Base-by-base conservation (phyloP, 2,329 filamentous ascomycete genomes). In the Magnaporthiopsis incrustans region DNA sequence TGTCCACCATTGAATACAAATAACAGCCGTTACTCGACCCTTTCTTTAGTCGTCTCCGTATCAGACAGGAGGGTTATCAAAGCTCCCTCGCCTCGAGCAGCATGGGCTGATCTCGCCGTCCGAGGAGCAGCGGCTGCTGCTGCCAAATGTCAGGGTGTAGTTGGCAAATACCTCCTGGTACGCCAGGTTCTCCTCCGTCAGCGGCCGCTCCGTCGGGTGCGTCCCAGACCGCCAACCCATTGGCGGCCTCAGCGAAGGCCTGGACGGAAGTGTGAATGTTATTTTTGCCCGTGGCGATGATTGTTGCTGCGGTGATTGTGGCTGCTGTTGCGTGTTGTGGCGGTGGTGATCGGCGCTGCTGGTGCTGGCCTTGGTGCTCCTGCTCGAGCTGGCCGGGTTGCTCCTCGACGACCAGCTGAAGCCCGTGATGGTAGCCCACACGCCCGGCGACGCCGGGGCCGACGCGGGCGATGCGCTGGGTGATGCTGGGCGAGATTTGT, bases 71-170 rank as follows among this genome's bases (percentile, higher is more conserved):
- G 18, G 44, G 2, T n/a, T 10, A 11, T 53, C 44, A 22, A 78
- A 64, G 66, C 77, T 79, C 61, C 71, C 71, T 25, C 71, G 67
- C 26, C 77, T 73, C 35, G 79, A 79, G 67, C 75, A 78, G 69
- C 79, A 77, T 26, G 79, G 79, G 69, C 79, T 81, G 68, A 81
- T 71, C 62, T 75, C 76, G 26, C 67, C 61, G 15, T 50, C 60
- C 62, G 73, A 76, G 1, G 64, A 58, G 57, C 64, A 38, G 67
- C 71, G 33, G 61, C 53, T 67, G 57, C 53, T 67, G 57, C 73
- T 68, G 56, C 80, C 80, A 67, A 82, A 82, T 14, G 75, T 77
- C 70, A 79, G 77, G 64, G 74, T 77, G 72, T 80, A 82, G 64
- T 76, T 71, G 65, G 74, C 74, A 53, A 82, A 73, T 71, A 79